Percentiles rank a stretch among this genome's conserved stretches.
phyloP scores from a whole-genome alignment of 1,284 basidiomycete genomes.

The Kalmanozyma brasiliensis region DNA sequence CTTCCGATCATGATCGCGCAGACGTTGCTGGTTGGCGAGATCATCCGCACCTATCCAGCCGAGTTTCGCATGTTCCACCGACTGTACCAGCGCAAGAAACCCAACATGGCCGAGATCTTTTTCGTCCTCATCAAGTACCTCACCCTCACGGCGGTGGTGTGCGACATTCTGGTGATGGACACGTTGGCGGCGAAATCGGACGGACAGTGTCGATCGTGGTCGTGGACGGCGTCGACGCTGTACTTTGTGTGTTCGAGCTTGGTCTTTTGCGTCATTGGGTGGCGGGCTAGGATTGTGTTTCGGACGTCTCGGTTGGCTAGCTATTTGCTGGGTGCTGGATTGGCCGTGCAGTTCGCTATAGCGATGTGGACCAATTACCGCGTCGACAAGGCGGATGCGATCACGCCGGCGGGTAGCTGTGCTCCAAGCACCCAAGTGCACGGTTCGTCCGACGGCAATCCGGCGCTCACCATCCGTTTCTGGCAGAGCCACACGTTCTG shows the following conservation, averaged over 20 bases:
- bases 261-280: constrained; percentile 35
- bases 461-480: constrained; percentile 9
- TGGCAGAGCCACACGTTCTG: constrained; percentile 42
- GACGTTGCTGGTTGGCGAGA: constrained; percentile 30
- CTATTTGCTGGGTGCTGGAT: constrained; percentile 15
- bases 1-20: constrained; percentile 31
- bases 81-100: constrained; percentile 20
- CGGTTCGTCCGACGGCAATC: not conserved
- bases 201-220: constrained; percentile 24
- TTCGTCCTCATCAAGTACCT: constrained; percentile 50
- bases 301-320: constrained; percentile 4
- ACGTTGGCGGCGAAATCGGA: constrained; percentile 28
- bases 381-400: constrained; percentile 28
- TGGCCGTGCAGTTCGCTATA: constrained; percentile 25
- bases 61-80: constrained; percentile 34
- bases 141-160: constrained; percentile 22
- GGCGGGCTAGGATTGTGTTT: constrained; percentile 46
- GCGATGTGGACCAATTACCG: constrained; percentile 39
- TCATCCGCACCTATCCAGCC: constrained; percentile 39
- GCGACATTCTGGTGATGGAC: constrained; percentile 28
- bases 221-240: constrained; percentile 36
- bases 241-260: constrained; percentile 39
- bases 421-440: constrained; percentile 14
- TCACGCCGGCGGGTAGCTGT: constrained; percentile 30
- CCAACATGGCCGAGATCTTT: constrained; percentile 49